Percentiles rank a stretch among this genome's conserved stretches.
Evolutionary conservation across 2,329 filamentous ascomycete species (phyloP).

Genomic region (Colletotrichum liriopes): DNA sequence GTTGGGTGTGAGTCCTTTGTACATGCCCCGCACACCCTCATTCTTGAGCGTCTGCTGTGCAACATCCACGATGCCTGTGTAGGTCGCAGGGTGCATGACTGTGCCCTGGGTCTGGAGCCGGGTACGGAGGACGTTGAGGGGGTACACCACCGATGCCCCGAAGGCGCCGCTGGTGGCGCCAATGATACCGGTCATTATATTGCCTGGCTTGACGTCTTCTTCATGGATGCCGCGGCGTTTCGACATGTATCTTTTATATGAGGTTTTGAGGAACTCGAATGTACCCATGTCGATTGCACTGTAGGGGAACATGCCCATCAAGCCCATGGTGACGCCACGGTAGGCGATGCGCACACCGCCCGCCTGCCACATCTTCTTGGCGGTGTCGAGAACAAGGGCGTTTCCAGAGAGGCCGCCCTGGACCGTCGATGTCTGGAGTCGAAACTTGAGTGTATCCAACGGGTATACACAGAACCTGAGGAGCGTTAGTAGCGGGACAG

Average conservation of each 20-base stretch:
- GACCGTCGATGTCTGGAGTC: constrained; percentile 96
- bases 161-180: constrained; percentile 93
- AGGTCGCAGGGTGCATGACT: constrained; percentile 89
- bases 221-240: constrained; percentile 80
- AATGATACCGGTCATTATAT: constrained; percentile 88
- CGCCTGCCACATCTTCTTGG: constrained; percentile 86
- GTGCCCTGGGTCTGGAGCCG: constrained; percentile 95
- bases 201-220: constrained; percentile 86
- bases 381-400: constrained; percentile 85
- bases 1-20: constrained; percentile 96
- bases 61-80: constrained; percentile 92
- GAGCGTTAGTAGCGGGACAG: constrained; percentile 44
- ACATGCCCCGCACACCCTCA: constrained; percentile 89
- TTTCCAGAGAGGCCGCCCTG: constrained; percentile 88
- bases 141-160: constrained; percentile 94
- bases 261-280: constrained; percentile 91
- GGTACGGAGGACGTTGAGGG: constrained; percentile 92
- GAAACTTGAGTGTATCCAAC: constrained; percentile 85
- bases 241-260: constrained; percentile 80
- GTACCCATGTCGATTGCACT: constrained; percentile 96
- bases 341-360: constrained; percentile 86
- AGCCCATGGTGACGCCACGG: constrained; percentile 92
- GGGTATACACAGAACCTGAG: constrained; percentile 91
- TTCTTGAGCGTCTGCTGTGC: constrained; percentile 84
- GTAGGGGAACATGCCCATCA: constrained; percentile 98